Base-by-base conservation (phyloP, 352 stramenopile species). In the Phytophthora uliginosa region DNA sequence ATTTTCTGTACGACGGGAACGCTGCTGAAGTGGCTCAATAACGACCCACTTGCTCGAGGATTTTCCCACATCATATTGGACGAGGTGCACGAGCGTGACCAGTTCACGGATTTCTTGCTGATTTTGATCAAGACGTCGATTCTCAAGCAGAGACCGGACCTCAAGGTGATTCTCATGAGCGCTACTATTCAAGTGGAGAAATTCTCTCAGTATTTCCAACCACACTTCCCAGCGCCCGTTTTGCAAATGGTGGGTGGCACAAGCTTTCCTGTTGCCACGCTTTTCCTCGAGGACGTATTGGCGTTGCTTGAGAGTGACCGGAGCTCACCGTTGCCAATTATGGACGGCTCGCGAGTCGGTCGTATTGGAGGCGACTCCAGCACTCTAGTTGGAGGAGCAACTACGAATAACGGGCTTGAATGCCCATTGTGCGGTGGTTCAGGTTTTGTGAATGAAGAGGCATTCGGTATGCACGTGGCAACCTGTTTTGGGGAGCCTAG, bases 1-100 rank as follows among this genome's bases (percentile, higher is more conserved):
- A 89, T 99, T 31, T 99, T 99, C 77, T 99, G 95, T 73, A 99
- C 98, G n/a, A 99, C 97, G 5, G 98, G 89, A n/a, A 94, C 86
- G 64, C 77, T 98, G 38, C 75, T 98, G 1, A 93, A 94, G 56
- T 96, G 86, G 85, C 83, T 97, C 28, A 87, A 88, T 51, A 81
- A 78, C 59, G 94, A 98, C 61, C 83, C 89, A 10, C 75, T 88
- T 26, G 82, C 96, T 0, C 71, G 57, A 3, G 90, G 95, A 17
- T 98, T 97, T 68, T 98, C 92, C 5, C 92, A 98, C 63, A 80
- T 99, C 40, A 97, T 99, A 55, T 88, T 99, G 31, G 96, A 99
- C 69, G 97, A 99, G 89, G 96, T 99, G 28, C 95, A 99, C 81
- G 97, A 99, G 77, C 90, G 96, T 13, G 95, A 99, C 70, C 90